These are phyloP conservation scores for Sideroxylon spinosum DNA, from an alignment of 179 eudicot genomes.

Conservation along the genomic window DNA sequence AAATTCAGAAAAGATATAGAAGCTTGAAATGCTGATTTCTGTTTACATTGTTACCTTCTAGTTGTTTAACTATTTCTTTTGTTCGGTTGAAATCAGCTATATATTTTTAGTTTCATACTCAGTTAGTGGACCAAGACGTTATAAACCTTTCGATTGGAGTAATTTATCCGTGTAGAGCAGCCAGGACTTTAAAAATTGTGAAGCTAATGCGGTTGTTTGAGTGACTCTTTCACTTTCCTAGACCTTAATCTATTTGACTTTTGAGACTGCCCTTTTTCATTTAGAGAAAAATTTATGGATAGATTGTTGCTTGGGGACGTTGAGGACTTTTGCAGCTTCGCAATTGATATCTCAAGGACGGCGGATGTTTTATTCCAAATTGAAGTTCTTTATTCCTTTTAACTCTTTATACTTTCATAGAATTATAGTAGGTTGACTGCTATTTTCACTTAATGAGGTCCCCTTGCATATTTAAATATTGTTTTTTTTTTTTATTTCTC, in stretches of 20 bases:
- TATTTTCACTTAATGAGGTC: no score
- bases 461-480: no score
- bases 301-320: no score
- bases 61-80: not conserved
- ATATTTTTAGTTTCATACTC: not conserved
- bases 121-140: not conserved
- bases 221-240: no score
- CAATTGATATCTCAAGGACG: not conserved
- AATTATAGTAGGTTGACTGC: no score
- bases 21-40: not conserved
- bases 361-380: not conserved
- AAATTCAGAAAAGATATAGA: not conserved
- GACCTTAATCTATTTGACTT: not conserved
- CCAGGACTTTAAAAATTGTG: not conserved
- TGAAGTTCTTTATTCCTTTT: no score
- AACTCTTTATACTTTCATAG: no score
- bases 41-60: not conserved
- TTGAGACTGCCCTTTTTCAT: not conserved
- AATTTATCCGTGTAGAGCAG: not conserved
- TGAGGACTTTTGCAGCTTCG: not conserved
- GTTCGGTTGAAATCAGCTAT: not conserved
- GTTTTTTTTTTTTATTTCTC: no score
- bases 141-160: not conserved
- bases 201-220: not conserved
- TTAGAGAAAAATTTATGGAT: not conserved